These are phyloP conservation scores for Aspergillus steynii DNA, from an alignment of 495 filamentous ascomycete species.

Conservation along the genomic window DNA sequence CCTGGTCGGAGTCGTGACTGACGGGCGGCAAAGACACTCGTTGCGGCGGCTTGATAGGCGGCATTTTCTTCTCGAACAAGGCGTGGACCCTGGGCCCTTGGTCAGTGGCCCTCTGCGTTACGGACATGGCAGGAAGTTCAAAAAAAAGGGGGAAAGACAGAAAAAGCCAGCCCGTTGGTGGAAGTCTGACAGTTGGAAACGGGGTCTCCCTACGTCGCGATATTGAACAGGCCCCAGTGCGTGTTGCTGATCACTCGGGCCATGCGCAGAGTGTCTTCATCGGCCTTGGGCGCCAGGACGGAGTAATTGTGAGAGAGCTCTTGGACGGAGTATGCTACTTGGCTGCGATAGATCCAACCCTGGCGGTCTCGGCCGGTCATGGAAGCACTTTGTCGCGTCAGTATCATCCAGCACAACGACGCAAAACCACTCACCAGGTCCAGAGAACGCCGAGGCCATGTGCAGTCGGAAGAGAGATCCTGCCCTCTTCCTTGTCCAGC, in stretches of 20 bases:
- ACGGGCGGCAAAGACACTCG: slow-evolving; percentile 10
- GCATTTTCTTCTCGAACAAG: slow-evolving; percentile 25
- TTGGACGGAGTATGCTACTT: slow-evolving; percentile 25
- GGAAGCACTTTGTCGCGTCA: slow-evolving; percentile 23
- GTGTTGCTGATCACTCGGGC: slow-evolving; percentile 23
- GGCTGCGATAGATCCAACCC: slow-evolving; percentile 31
- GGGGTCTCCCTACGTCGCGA: slow-evolving; percentile 28
- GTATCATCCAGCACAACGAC: neutral
- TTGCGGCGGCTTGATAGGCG: slow-evolving; percentile 17
- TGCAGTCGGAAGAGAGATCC: slow-evolving; percentile 26
- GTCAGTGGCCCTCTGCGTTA: slow-evolving; percentile 11
- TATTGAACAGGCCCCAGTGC: slow-evolving; percentile 38
- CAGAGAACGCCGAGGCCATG: slow-evolving; percentile 31
- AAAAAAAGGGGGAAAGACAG: neutral
- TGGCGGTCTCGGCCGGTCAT: slow-evolving; percentile 34
- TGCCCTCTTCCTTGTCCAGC: slow-evolving; percentile 30
- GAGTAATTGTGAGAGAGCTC: slow-evolving; percentile 22
- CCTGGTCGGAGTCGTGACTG: slow-evolving; percentile 17
- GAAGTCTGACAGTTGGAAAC: neutral
- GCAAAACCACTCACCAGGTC: slow-evolving; percentile 20
- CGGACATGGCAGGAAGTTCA: neutral
- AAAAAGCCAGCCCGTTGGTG: neutral
- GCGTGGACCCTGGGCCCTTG: slow-evolving; percentile 23
- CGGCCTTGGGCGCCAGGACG: slow-evolving; percentile 10
- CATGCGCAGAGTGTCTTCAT: slow-evolving; percentile 17